Evolutionary conservation across 495 filamentous ascomycete genomes (phyloP), one percentile per base, ranked within the genome.

Genomic region (Xylaria scruposa): DNA sequence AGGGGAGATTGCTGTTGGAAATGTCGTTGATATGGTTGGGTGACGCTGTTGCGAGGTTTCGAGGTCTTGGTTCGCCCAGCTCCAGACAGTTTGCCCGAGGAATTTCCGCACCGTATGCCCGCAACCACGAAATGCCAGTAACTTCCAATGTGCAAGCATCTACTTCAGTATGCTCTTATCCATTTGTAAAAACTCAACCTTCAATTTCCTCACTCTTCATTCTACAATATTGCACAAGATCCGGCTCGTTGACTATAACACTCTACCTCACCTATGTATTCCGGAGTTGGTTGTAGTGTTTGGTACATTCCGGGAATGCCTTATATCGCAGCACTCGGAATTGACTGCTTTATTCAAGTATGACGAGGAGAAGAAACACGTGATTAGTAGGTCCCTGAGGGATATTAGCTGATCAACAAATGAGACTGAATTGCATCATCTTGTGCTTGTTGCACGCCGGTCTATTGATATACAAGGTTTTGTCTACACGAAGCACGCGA

Each of bases 391-490:
- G 4, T 6, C 4, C 7, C 17, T 17, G 53, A 31, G 51, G 12
- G 3, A 56, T 56, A 8, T 4, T 29, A 56, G 13, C 26, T 56
- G 26, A 56, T 54, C 15, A 63, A 51, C 60, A 68, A 70, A 26
- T 38, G 67, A 46, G 17, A 68, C 61, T 67, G 68, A 29, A 65
- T 68, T 71, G 9, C 21, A 38, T 67, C 53, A 75, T 71, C 36
- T 71, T 12, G 67, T 61, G 60, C 56, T 73, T 63, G 31, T 72
- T 66, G 36, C 59, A 61, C 40, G 60, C 70, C 44, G 40, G 70
- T 78, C 76, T 79, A 79, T 79, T 74, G 61, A 72, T 78, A 73
- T 78, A 70, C 77, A 76, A 69, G 54, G 70, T 74, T 74, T 76
- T 78, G 76, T 79, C 77, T 78, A 78, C 69, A 77, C 69, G 36